Evolutionary conservation across 1,284 basidiomycete genomes (phyloP), one percentile per base, ranked within the genome.

Genomic region (Fomitopsis betulina): DNA sequence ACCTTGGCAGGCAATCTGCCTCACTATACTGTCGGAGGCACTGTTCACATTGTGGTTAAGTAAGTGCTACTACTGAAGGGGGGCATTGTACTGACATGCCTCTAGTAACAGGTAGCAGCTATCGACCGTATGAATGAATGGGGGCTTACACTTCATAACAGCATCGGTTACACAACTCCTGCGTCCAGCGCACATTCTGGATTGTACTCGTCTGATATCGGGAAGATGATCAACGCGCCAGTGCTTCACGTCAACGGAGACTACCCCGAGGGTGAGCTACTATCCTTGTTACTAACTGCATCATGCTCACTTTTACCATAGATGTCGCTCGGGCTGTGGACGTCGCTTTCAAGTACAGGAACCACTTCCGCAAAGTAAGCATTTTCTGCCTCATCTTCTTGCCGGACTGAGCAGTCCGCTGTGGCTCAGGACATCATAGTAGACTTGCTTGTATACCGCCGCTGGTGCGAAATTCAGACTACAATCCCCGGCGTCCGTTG

Each of bases 211-310:
- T 94, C 93, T 1, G 94, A 96, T 68, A 79, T 94, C 35, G 92
- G 89, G 5, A 96, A 96, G 73, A 92, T 92, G 83, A 89, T 95
- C 66, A 90, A 91, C 59, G 87, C 91, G 0, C 94, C 93, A 0
- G 85, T 96, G 15, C 70, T 96, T n/a, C 93, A 96, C 63, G 93
- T 95, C 61, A 96, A 96, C 65, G 94, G 94, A 6, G 93, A 96
- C 69, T 76, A 90, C 69, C 91, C 91, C 0, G 94, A 97, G 81
- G 93, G 85, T 90, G 32, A 2, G 27, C 5, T 7, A 1, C 32
- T 33, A 4, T 17, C 4, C 25, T 9, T 30, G 27, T 17, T 13
- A 5, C 27, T 27, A 10, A 15, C 9, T 13, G 10, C 17, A 25
- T 45, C 9, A 17, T 15, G 35, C 23, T 57, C 2, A 54, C 37